These are phyloP conservation scores for Hanseniaspora meyeri DNA, from an alignment of 805 yeast species.

Conservation along the genomic window DNA sequence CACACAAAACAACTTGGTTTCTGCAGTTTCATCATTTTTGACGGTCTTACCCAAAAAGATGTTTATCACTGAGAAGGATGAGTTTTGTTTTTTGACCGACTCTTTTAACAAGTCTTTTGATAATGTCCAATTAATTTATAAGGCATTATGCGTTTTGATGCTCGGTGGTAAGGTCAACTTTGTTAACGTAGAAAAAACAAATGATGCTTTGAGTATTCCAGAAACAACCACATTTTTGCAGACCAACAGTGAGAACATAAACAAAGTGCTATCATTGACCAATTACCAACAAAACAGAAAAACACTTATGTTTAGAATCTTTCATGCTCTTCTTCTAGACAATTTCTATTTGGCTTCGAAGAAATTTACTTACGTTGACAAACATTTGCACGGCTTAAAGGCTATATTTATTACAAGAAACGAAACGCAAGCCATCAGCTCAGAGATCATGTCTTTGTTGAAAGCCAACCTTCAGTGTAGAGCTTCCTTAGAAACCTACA, in stretches of 20 bases:
- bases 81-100: constrained; percentile 25
- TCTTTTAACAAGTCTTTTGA: constrained; percentile 13
- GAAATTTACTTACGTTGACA: not conserved
- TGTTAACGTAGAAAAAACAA: constrained; percentile 17
- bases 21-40: constrained; percentile 41
- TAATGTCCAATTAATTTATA: constrained; percentile 33
- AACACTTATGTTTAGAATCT: not conserved
- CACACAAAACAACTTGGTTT: constrained; percentile 41
- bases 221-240: constrained; percentile 20
- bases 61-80: constrained; percentile 27
- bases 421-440: not conserved
- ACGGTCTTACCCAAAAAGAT: constrained; percentile 29
- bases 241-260: constrained; percentile 14
- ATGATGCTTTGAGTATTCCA: constrained; percentile 16
- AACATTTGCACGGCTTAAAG: not conserved
- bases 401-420: not conserved
- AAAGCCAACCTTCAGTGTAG: constrained; percentile 3
- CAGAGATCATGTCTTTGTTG: not conserved
- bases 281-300: not conserved
- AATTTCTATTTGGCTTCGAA: not conserved
- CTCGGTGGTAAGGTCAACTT: constrained; percentile 27
- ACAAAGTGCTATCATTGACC: constrained; percentile 4
- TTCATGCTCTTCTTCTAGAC: not conserved
- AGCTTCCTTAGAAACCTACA: constrained; percentile 3
- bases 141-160: constrained; percentile 26